Evolutionary conservation across 2,329 filamentous ascomycete species (phyloP).

Genomic region (Ascochyta koolunga): DNA sequence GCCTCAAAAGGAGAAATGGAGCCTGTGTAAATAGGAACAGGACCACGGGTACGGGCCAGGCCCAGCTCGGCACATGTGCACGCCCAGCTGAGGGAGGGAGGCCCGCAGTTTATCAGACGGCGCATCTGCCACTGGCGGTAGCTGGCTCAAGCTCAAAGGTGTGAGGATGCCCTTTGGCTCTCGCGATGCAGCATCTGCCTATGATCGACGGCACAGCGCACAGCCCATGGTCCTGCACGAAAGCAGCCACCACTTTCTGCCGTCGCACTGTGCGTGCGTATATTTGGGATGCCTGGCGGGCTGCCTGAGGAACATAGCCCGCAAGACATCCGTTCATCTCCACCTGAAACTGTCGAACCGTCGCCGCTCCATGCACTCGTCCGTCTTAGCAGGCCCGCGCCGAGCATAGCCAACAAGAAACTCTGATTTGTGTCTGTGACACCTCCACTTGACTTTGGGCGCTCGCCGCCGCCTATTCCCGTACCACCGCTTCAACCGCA

Average conservation of each 20-base stretch:
- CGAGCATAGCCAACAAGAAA: constrained; percentile 8
- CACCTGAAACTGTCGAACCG: constrained; percentile 4
- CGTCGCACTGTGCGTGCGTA: constrained; percentile 18
- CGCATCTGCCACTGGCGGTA: neutral
- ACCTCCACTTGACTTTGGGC: neutral
- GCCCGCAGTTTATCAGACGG: constrained; percentile 22
- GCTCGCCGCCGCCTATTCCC: constrained; percentile 1
- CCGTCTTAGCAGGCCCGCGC: too few species aligned
- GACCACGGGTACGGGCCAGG: constrained; percentile 20
- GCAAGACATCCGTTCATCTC: constrained; percentile 8
- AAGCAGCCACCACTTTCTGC: constrained; percentile 14
- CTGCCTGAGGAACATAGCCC: constrained; percentile 7
- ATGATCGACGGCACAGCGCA: constrained; percentile 8
- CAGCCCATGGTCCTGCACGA: constrained; percentile 10
- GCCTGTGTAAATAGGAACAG: constrained; percentile 3
- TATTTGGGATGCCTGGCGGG: constrained; percentile 8
- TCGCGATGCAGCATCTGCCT: constrained; percentile 1
- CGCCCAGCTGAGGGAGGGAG: constrained; percentile 23
- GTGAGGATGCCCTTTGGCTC: constrained; percentile 1
- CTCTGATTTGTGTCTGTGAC: constrained; percentile 5
- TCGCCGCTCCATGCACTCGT: constrained; percentile 2
- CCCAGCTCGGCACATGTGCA: constrained; percentile 27
- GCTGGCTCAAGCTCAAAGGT: constrained; percentile 6
- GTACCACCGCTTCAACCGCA: constrained; percentile 6
- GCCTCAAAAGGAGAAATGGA: neutral